Percentiles rank a stretch among this genome's conserved stretches.
phyloP scores from a whole-genome alignment of 768 basidiomycete genomes.

The Coprinellus micaceus region DNA sequence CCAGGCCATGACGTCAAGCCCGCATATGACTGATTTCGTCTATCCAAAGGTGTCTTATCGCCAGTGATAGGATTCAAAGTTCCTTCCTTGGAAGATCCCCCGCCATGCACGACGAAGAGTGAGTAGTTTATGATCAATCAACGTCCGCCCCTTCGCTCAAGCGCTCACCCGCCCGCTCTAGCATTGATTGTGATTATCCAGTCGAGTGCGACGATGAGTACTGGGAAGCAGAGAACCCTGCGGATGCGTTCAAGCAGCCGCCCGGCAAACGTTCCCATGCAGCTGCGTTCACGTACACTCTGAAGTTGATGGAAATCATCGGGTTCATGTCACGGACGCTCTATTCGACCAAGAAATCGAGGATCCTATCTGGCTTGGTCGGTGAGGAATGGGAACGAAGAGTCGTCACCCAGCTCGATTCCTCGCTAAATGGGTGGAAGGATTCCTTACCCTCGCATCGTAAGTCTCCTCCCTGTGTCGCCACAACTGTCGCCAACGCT shows the following conservation, averaged over 20 bases:
- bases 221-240: constrained; percentile 40
- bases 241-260: constrained; percentile 59
- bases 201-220: constrained; percentile 55
- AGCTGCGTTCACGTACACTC: constrained; percentile 47
- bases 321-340: constrained; percentile 62
- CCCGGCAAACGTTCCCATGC: constrained; percentile 50
- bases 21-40: background rate
- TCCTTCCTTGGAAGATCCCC: constrained; percentile 61
- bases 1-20: background rate
- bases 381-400: constrained; percentile 54
- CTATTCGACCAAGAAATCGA: constrained; percentile 41
- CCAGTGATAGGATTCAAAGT: constrained; percentile 33
- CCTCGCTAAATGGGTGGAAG: constrained; percentile 58
- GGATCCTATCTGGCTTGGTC: constrained; percentile 34
- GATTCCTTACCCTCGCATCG: constrained; percentile 56
- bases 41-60: constrained; percentile 26
- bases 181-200: constrained; percentile 64
- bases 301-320: constrained; percentile 62
- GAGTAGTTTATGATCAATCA: constrained; percentile 20
- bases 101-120: constrained; percentile 72
- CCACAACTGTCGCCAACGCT: background rate
- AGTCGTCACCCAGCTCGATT: constrained; percentile 60
- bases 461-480: constrained; percentile 22
- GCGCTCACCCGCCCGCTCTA: too few species aligned
- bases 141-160: too few species aligned